phyloP scores from a whole-genome alignment of 805 yeast species.

The Candida piceae region DNA sequence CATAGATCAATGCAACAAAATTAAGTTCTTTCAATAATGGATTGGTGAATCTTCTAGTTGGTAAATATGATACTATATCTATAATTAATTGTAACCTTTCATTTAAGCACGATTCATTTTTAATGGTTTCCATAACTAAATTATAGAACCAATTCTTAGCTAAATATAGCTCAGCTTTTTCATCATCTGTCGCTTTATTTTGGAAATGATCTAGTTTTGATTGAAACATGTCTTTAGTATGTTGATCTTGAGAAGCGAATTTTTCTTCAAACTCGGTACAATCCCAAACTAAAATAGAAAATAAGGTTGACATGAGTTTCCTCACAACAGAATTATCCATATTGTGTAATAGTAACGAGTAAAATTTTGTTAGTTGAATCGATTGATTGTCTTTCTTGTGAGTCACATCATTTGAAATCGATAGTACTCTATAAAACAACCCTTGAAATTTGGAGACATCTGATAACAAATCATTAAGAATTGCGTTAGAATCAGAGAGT shows the following conservation, averaged over 20 bases:
- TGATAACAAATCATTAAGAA: constrained; percentile 1
- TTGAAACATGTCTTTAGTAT: constrained; percentile 20
- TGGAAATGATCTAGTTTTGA: constrained; percentile 15
- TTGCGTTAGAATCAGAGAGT: neutral
- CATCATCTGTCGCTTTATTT: constrained; percentile 8
- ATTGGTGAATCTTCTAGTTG: constrained; percentile 35
- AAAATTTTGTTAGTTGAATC: no score
- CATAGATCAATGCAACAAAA: constrained; percentile 14
- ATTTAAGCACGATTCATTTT: constrained; percentile 5
- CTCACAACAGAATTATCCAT: constrained; percentile 20
- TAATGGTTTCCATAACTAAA: constrained; percentile 14
- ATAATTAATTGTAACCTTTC: constrained; percentile 22
- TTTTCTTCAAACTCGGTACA: constrained; percentile 15
- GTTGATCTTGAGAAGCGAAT: constrained; percentile 13
- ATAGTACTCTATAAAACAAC: constrained; percentile 29
- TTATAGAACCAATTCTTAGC: constrained; percentile 26
- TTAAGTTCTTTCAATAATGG: constrained; percentile 26
- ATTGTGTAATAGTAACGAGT: constrained; percentile 18
- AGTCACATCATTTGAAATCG: constrained; percentile 22
- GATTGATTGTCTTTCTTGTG: no score
- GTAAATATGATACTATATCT: constrained; percentile 33
- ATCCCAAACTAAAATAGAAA: constrained; percentile 32
- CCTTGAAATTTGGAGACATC: constrained; percentile 23
- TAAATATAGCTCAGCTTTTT: constrained; percentile 15
- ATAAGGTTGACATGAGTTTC: constrained; percentile 25